phyloP scores from a whole-genome alignment of 1,284 basidiomycete species.

The Trichosporon coremiiforme region DNA sequence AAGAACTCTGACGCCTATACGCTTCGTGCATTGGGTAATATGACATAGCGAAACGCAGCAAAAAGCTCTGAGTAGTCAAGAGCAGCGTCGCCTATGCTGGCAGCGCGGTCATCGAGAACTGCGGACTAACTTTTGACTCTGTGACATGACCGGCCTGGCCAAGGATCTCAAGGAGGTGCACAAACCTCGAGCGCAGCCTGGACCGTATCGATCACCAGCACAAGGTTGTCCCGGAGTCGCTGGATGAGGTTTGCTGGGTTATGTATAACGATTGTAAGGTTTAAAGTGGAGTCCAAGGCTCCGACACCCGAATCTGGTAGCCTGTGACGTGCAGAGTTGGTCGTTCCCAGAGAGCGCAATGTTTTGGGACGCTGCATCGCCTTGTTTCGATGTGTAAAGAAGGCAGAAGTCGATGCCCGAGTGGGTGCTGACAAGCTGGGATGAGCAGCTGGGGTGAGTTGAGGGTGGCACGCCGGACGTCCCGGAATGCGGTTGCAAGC shows the following conservation, averaged over 20 bases:
- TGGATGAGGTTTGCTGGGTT: neutral
- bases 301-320: neutral
- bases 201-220: neutral
- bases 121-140: conserved; percentile 7
- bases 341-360: neutral
- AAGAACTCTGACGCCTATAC: neutral
- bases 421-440: neutral
- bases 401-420: neutral
- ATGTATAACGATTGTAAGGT: conserved; percentile 9
- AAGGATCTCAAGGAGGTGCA: neutral
- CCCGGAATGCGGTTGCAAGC: neutral
- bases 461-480: neutral
- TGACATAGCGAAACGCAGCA: neutral
- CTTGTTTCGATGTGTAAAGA: neutral
- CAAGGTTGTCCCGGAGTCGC: conserved; percentile 1
- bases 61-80: neutral
- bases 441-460: neutral
- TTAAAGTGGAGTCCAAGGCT: neutral
- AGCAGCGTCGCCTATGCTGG: neutral
- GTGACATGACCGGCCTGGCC: neutral
- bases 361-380: neutral
- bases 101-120: neutral
- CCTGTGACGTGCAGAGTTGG: neutral
- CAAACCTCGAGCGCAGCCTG: neutral
- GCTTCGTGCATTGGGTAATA: neutral